Evolutionary conservation across 208 protist species (phyloP).

Genomic region (Lotmaria passim): DNA sequence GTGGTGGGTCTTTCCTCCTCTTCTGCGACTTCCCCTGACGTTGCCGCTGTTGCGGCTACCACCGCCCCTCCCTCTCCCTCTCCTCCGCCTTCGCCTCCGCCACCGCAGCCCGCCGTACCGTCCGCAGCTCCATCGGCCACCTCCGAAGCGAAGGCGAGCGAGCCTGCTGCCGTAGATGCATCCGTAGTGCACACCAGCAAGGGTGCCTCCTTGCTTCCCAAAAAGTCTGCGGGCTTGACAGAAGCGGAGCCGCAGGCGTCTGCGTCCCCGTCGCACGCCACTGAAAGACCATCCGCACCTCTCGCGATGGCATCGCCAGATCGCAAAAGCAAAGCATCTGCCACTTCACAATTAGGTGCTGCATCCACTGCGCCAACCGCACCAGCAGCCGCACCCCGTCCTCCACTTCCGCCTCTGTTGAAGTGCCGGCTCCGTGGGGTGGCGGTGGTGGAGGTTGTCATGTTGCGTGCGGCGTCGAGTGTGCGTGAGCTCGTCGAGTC

Average conservation of each 20-base stretch:
- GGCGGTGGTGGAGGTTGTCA: constrained; percentile 20
- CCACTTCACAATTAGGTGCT: no score
- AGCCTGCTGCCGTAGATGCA: no score
- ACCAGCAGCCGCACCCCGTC: neutral
- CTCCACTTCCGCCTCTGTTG: constrained; percentile 7
- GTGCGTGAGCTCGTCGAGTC: constrained; percentile 28
- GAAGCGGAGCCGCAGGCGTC: no score
- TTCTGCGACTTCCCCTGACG: neutral
- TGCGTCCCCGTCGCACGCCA: no score
- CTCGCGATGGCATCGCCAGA: no score
- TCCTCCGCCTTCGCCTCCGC: neutral
- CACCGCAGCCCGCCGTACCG: neutral
- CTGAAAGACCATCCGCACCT: no score
- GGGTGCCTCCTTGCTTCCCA: no score
- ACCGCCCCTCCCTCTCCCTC: neutral
- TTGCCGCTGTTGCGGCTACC: neutral
- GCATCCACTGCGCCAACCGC: no score
- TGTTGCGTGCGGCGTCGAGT: neutral
- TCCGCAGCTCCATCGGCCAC: neutral
- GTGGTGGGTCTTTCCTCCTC: no score
- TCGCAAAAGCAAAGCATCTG: neutral
- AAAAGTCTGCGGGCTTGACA: no score
- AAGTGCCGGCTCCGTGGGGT: constrained; percentile 24
- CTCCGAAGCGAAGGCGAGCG: no score
- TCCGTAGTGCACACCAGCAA: no score